A percentile compares a stretch with the other conserved stretches of the same genome.
Evolutionary conservation across 331 rosid species (phyloP).

Genomic region (Rosa hybrid): DNA sequence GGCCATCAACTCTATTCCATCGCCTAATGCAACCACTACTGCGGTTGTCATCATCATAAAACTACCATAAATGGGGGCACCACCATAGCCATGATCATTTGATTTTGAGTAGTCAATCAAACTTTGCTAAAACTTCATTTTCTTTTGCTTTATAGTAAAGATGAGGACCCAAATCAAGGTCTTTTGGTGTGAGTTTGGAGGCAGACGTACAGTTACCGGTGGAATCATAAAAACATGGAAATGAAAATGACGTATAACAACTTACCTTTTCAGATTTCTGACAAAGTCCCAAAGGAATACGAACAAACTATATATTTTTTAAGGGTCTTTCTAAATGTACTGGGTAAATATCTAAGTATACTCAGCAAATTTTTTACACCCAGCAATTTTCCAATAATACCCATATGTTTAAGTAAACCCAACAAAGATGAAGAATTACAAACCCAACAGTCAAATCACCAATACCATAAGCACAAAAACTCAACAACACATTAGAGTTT

Average conservation of each 20-base stretch:
- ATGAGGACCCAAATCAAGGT: neutral
- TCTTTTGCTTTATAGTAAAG: neutral
- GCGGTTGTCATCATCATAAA: neutral
- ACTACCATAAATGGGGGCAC: neutral
- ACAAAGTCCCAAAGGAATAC: no score
- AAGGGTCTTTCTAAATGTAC: no score
- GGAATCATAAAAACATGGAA: neutral
- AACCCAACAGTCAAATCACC: no score
- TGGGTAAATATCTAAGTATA: no score
- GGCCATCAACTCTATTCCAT: neutral
- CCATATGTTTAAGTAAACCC: no score
- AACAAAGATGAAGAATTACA: no score
- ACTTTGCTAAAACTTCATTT: neutral
- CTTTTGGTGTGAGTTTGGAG: neutral
- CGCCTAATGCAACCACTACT: neutral
- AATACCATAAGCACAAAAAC: no score
- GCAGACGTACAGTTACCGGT: neutral
- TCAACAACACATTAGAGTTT: no score
- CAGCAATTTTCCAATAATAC: no score
- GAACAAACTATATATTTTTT: no score
- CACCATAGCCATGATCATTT: neutral
- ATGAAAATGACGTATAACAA: neutral
- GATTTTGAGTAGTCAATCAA: neutral
- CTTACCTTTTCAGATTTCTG: neutral
- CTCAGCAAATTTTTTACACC: no score